phyloP scores from a whole-genome alignment of 202 grass and related monocot species.

The Setaria viridis region DNA sequence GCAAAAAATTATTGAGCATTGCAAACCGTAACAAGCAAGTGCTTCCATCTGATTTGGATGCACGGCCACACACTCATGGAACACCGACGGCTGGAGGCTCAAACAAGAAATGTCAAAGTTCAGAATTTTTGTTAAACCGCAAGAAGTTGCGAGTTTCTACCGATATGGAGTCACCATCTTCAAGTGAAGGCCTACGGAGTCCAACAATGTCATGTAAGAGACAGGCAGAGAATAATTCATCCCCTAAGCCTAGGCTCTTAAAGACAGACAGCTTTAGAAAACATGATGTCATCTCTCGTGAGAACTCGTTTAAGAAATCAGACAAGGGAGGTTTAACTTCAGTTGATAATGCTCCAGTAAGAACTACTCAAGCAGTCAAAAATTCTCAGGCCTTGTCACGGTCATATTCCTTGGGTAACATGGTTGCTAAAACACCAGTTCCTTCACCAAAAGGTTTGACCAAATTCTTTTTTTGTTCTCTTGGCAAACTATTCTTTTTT shows the following conservation, averaged over 20 bases:
- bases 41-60: conserved; percentile 43
- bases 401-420: conserved; percentile 66
- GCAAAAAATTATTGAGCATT: conserved; percentile 41
- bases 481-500: conserved; percentile 21
- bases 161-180: conserved; percentile 47
- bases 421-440: conserved; percentile 56
- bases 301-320: conserved; percentile 65
- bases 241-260: conserved; percentile 41
- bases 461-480: conserved; percentile 31
- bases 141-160: conserved; percentile 69
- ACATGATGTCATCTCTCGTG: conserved; percentile 53
- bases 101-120: conserved; percentile 46
- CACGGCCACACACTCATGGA: conserved; percentile 30
- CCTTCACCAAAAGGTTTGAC: conserved; percentile 72
- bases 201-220: conserved; percentile 60
- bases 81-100: conserved; percentile 33
- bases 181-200: conserved; percentile 52
- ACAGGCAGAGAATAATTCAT: conserved; percentile 34
- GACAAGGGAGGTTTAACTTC: conserved; percentile 48
- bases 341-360: conserved; percentile 46
- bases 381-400: conserved; percentile 59
- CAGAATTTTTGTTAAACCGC: conserved; percentile 49
- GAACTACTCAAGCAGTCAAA: conserved; percentile 49
- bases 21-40: conserved; percentile 49
- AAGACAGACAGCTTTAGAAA: conserved; percentile 63